These are phyloP conservation scores for Lathyrus sativus DNA, from an alignment of 306 rosid genomes.

Conservation along the genomic window DNA sequence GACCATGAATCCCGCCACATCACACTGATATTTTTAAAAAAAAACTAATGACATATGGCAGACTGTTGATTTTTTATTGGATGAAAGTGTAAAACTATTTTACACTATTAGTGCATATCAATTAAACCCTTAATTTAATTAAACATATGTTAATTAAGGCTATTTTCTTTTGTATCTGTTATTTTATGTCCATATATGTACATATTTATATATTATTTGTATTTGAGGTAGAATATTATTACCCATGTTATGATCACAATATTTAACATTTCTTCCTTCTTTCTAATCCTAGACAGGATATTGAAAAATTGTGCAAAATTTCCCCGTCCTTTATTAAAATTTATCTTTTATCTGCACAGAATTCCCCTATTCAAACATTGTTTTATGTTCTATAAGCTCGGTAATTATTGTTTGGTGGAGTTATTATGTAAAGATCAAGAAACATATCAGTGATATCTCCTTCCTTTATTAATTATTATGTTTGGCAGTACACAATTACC, in stretches of 20 bases:
- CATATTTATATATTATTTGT: background rate
- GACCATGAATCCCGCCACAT: no score
- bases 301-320: no score
- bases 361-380: no score
- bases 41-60: no score
- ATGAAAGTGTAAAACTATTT: no score
- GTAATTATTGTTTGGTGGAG: background rate
- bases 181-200: background rate
- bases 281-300: background rate
- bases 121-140: no score
- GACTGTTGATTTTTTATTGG: no score
- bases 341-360: no score
- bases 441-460: background rate
- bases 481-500: background rate
- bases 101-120: no score
- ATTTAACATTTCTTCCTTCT: background rate
- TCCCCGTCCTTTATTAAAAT: no score
- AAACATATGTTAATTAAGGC: background rate
- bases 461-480: background rate
- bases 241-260: slow-evolving; percentile 1
- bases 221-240: background rate
- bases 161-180: background rate
- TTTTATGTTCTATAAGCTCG: no score
- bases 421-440: background rate
- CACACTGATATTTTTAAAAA: no score